phyloP scores from a whole-genome alignment of 192 early-diverging fungal species.

The Martensiomyces pterosporus region DNA sequence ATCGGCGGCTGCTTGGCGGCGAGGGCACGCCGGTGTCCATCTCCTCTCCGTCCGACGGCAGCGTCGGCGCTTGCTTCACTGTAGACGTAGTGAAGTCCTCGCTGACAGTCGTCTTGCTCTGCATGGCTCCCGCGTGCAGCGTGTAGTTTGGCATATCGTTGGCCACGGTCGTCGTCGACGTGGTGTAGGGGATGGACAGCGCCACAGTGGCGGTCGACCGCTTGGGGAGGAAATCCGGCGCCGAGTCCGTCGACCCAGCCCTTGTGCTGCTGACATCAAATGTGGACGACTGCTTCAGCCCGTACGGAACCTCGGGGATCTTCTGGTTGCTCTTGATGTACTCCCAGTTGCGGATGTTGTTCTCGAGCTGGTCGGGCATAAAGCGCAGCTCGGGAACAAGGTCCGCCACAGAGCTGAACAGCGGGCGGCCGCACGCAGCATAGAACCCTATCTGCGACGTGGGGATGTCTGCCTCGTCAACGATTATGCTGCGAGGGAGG shows the following conservation, averaged over 20 bases:
- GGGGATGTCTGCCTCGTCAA: conserved; percentile 37
- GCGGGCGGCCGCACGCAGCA: conserved; percentile 45
- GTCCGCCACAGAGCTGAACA: conserved; percentile 45
- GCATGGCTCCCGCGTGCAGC: conserved; percentile 19
- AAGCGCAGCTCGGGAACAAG: conserved; percentile 47
- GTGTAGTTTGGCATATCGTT: conserved; percentile 32
- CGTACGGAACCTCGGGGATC: conserved; percentile 46
- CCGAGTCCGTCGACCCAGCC: conserved; percentile 46
- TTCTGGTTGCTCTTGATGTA: conserved; percentile 44
- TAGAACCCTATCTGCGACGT: conserved; percentile 50
- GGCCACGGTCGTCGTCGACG: conserved; percentile 8
- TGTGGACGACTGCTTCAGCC: conserved; percentile 43
- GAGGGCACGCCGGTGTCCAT: conserved; percentile 25
- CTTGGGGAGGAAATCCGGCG: conserved; percentile 44
- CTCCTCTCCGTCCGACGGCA: no score
- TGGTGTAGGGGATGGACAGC: conserved; percentile 4
- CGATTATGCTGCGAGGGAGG: conserved; percentile 48
- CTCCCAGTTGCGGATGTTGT: conserved; percentile 50
- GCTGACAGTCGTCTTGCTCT: conserved; percentile 5
- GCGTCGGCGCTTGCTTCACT: no score
- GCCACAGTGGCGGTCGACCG: conserved; percentile 14
- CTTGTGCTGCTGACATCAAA: conserved; percentile 46
- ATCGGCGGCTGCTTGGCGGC: conserved; percentile 27
- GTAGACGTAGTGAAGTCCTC: no score
- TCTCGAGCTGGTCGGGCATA: conserved; percentile 44